Conservation (phyloP, 2,329 filamentous ascomycete genomes). For the Aspergillus sp. region DNA sequence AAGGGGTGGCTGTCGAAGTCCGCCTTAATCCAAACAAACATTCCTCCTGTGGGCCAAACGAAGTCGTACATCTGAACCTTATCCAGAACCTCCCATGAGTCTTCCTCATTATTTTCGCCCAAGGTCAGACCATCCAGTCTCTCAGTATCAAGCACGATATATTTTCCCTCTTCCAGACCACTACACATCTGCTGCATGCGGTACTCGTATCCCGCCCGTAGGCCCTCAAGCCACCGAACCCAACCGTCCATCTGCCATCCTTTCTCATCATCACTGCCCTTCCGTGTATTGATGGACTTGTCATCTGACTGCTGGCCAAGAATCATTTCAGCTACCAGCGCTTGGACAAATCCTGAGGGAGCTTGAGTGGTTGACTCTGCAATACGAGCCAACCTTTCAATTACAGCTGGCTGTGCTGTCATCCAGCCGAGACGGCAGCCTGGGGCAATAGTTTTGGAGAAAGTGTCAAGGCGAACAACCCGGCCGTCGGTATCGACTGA, state of each 20-base stretch:
- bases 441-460: slow-evolving; percentile 88
- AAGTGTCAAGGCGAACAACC: slow-evolving; percentile 86
- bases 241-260: slow-evolving; percentile 82
- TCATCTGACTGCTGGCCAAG: slow-evolving; percentile 66
- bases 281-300: slow-evolving; percentile 37
- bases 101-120: slow-evolving; percentile 36
- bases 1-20: slow-evolving; percentile 73
- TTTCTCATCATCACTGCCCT: slow-evolving; percentile 46
- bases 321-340: slow-evolving; percentile 62
- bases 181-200: slow-evolving; percentile 79
- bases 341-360: slow-evolving; percentile 86
- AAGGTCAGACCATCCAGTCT: slow-evolving; percentile 26
- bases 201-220: slow-evolving; percentile 79
- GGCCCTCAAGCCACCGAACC: slow-evolving; percentile 85
- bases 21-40: slow-evolving; percentile 85
- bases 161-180: slow-evolving; percentile 67
- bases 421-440: slow-evolving; percentile 90
- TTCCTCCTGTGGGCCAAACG: slow-evolving; percentile 77
- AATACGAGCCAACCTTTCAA: slow-evolving; percentile 72
- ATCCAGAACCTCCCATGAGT: slow-evolving; percentile 73
- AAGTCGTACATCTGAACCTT: slow-evolving; percentile 75
- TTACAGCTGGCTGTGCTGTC: slow-evolving; percentile 74
- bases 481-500: slow-evolving; percentile 80
- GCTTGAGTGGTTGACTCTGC: slow-evolving; percentile 78
- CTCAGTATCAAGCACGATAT: slow-evolving; percentile 64